Percentiles rank a stretch among this genome's conserved stretches.
phyloP scores from a whole-genome alignment of 306 rosid species.

The Begonia masoniana region DNA sequence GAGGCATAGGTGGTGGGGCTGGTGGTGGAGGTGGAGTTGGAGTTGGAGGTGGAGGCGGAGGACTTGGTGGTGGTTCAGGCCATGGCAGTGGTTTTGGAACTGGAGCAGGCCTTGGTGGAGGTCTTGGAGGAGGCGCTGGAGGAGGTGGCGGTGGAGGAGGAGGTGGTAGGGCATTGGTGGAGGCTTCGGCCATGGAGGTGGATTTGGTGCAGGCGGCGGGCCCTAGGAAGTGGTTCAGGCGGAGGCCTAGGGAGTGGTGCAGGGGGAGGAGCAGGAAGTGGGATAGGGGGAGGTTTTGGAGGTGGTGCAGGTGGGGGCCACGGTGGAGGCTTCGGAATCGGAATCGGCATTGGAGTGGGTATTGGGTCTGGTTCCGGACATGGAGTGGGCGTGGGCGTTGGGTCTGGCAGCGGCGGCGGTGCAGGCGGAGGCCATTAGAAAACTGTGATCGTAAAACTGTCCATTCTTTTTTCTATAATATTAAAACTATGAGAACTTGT shows the following conservation, averaged over 20 bases:
- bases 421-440: slow-evolving; percentile 25
- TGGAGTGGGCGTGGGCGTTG: slow-evolving; percentile 13
- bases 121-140: slow-evolving; percentile 13
- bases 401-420: slow-evolving; percentile 21
- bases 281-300: slow-evolving; percentile 23
- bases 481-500: too few relatives aligned
- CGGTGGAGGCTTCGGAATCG: slow-evolving; percentile 36
- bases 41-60: too few relatives aligned
- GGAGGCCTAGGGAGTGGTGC: slow-evolving; percentile 11
- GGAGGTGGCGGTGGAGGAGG: slow-evolving; percentile 22
- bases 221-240: slow-evolving; percentile 9
- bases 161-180: slow-evolving; percentile 36
- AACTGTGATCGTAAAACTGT: background rate
- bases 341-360: slow-evolving; percentile 41
- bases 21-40: slow-evolving; percentile 30
- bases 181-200: slow-evolving; percentile 31
- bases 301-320: slow-evolving; percentile 23
- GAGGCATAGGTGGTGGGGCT: slow-evolving; percentile 30
- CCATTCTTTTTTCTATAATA: too few relatives aligned
- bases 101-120: slow-evolving; percentile 11
- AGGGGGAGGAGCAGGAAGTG: slow-evolving; percentile 10
- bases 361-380: slow-evolving; percentile 20
- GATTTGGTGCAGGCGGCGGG: slow-evolving; percentile 44
- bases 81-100: slow-evolving; percentile 17
- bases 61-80: slow-evolving; percentile 11